Percentiles rank a stretch among this genome's conserved stretches.
Evolutionary conservation across 129 eudicot species (phyloP).

Genomic region (Lonicera japonica): DNA sequence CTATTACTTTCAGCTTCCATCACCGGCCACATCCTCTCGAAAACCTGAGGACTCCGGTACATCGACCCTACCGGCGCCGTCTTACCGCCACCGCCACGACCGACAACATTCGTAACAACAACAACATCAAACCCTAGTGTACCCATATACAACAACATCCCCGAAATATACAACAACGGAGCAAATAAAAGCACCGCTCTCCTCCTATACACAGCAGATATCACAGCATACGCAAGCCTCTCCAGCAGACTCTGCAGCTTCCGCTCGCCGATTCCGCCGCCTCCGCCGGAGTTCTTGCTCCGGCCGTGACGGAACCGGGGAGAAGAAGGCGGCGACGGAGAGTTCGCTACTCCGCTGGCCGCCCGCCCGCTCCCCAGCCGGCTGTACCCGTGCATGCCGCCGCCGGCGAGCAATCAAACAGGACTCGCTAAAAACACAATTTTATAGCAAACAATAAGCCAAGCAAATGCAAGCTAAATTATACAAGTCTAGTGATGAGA

Average conservation of each 20-base stretch:
- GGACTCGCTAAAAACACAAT: too few relatives aligned
- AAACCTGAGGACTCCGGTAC: slow-evolving; percentile 80
- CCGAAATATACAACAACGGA: slow-evolving; percentile 76
- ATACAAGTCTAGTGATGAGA: too few relatives aligned
- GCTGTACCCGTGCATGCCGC: slow-evolving; percentile 80
- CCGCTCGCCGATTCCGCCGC: slow-evolving; percentile 28
- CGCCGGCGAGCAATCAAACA: not conserved
- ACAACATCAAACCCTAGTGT: slow-evolving; percentile 61
- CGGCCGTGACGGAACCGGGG: slow-evolving; percentile 58
- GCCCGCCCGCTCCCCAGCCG: slow-evolving; percentile 56
- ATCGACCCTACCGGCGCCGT: slow-evolving; percentile 56
- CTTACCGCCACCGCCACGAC: slow-evolving; percentile 16
- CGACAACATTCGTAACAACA: slow-evolving; percentile 12
- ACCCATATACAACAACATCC: slow-evolving; percentile 96
- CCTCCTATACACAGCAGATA: slow-evolving; percentile 72
- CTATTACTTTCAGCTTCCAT: slow-evolving; percentile 68
- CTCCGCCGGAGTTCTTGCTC: slow-evolving; percentile 30
- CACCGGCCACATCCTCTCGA: slow-evolving; percentile 72
- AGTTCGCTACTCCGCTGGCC: slow-evolving; percentile 23
- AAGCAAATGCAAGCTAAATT: too few relatives aligned
- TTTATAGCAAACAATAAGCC: too few relatives aligned
- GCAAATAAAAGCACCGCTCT: slow-evolving; percentile 86
- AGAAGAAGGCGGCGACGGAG: slow-evolving; percentile 73
- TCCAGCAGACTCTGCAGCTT: slow-evolving; percentile 58
- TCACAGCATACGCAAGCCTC: slow-evolving; percentile 54